These are phyloP conservation scores for Colletotrichum costaricense DNA, from an alignment of 2,329 filamentous ascomycete genomes.

Conservation along the genomic window DNA sequence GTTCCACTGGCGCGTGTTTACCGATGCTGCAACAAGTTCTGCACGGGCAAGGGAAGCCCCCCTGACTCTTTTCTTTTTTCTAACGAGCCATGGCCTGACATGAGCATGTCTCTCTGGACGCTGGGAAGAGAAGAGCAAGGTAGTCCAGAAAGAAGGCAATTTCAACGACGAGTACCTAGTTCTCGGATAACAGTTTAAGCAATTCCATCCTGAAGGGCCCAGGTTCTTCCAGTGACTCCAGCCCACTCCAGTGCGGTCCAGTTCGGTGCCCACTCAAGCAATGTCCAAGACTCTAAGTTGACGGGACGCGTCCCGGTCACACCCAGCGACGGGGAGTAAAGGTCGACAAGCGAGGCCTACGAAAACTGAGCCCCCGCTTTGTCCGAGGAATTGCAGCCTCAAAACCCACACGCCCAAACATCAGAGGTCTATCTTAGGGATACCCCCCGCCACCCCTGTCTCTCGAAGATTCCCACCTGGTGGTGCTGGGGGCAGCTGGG, in stretches of 20 bases:
- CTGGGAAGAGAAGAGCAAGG: not conserved
- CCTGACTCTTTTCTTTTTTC: not conserved
- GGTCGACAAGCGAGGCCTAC: not conserved
- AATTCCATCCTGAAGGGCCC: not conserved
- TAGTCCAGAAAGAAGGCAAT: conserved; percentile 1
- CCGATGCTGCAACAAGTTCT: conserved; percentile 10
- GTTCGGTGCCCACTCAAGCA: not conserved
- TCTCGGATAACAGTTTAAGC: conserved; percentile 11
- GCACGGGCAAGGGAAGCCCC: conserved; percentile 6
- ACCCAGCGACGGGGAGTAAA: not conserved
- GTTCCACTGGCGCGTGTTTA: conserved; percentile 4
- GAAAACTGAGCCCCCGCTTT: conserved; percentile 9
- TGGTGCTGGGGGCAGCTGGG: conserved; percentile 4
- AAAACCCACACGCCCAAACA: conserved; percentile 1
- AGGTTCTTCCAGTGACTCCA: not conserved
- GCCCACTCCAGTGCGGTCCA: not conserved
- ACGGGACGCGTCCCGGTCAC: conserved; percentile 2
- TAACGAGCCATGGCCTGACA: conserved; percentile 8
- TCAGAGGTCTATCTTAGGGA: not conserved
- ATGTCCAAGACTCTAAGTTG: conserved; percentile 4
- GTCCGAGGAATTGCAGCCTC: conserved; percentile 4
- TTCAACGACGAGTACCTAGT: conserved; percentile 22
- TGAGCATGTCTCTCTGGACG: conserved; percentile 2
- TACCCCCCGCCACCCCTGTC: conserved; percentile 17
- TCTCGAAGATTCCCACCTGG: conserved; percentile 17